Percentiles rank a stretch among this genome's conserved stretches.
These are phyloP conservation scores for Inga oerstediana DNA, from an alignment of 306 rosid species.

Conservation along the genomic window DNA sequence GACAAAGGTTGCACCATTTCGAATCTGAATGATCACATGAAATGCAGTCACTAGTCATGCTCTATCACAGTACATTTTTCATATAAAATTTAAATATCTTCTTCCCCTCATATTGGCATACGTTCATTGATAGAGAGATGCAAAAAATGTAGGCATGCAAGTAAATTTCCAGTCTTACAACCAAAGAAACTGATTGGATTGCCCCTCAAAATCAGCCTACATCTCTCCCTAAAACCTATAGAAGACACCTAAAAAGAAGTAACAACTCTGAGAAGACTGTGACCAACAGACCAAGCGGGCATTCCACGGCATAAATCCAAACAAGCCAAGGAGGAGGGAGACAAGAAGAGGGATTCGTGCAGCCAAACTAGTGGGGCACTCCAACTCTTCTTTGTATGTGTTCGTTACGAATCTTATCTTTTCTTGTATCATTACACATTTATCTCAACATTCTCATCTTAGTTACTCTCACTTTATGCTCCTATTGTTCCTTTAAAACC, in stretches of 20 bases:
- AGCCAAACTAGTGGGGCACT: neutral
- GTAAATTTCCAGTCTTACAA: slow-evolving; percentile 11
- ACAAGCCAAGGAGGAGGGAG: neutral
- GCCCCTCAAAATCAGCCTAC: neutral
- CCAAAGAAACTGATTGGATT: slow-evolving; percentile 22
- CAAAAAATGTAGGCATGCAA: slow-evolving; percentile 2
- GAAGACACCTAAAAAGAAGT: neutral
- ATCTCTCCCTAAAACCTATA: neutral
- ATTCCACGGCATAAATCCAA: neutral
- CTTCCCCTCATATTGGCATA: slow-evolving; percentile 2
- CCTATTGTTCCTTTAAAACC: neutral
- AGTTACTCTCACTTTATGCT: neutral
- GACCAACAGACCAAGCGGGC: neutral
- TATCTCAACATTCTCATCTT: neutral
- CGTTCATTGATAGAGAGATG: slow-evolving; percentile 7
- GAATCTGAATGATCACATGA: slow-evolving; percentile 53
- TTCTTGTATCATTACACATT: too few species aligned
- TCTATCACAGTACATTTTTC: slow-evolving; percentile 9
- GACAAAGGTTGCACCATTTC: slow-evolving; percentile 84
- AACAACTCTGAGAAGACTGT: neutral
- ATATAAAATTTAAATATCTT: slow-evolving; percentile 11
- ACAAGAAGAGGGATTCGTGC: neutral
- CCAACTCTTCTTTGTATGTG: neutral
- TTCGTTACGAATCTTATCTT: neutral
- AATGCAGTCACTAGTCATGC: slow-evolving; percentile 29